Evolutionary conservation across 805 yeast species (phyloP), one percentile per base, ranked within the genome.

Genomic region (Cyberlindnera amylophila): DNA sequence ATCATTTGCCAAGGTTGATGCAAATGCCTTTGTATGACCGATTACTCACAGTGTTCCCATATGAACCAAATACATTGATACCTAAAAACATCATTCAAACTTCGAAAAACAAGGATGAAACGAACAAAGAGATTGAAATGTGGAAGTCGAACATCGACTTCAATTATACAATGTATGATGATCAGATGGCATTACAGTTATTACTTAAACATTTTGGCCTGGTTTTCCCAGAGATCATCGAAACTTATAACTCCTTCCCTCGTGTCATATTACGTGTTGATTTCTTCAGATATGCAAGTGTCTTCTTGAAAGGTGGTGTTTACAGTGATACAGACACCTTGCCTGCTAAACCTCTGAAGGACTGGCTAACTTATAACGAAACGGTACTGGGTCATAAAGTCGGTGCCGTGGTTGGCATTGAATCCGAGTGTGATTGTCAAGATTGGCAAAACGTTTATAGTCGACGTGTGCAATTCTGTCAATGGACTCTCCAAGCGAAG

Each of bases 311-410:
- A 35, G 85, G 85, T 36, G 85, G 85, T n/a, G 70, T 75, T 11
- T 79, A 79, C 52, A 72, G 82, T 4, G 84, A 79, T 55, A 74
- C 78, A 28, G 85, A 79, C 55, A 78, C 83, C 0, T 65, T 15
- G 6, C 41, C 44, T 63, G 45, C 72, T 39, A 77, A 71, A 45
- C 81, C 81, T 1, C 69, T 77, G 37, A 76, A 77, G 7, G 71
- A 75, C 38, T 79, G 84, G 85, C 71, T 76, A 39, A 79, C 79
- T 13, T 52, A 34, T 23, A 47, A 48, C 26, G 51, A 47, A 7
- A 44, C 49, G 6, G 31, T 48, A 5, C 40, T 29, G 18, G 52
- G 46, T 1, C 49, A 74, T n/a, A 54, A 66, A 14, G 65, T 78
- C 37, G 84, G 84, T 1, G 70, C 75, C 55, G 76, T 77, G 31